These are phyloP conservation scores for Lentinula guzmanii DNA, from an alignment of 768 basidiomycete genomes.

Conservation along the genomic window DNA sequence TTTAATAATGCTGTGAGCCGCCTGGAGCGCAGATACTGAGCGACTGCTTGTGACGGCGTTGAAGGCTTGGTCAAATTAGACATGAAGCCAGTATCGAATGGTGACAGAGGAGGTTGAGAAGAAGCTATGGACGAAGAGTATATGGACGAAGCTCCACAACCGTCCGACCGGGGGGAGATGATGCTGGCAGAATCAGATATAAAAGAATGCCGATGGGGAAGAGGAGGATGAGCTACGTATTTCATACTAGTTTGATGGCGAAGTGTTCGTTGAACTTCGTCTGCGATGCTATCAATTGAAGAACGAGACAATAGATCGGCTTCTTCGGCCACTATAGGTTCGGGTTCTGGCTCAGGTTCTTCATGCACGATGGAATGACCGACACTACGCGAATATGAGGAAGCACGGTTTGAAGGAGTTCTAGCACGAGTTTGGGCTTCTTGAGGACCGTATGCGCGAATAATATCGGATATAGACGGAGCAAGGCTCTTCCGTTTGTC, in stretches of 20 bases:
- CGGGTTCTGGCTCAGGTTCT: slow-evolving; percentile 49
- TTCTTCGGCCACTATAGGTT: slow-evolving; percentile 44
- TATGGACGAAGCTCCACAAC: slow-evolving; percentile 40
- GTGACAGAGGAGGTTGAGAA: slow-evolving; percentile 37
- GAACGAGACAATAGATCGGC: slow-evolving; percentile 69
- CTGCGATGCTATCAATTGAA: slow-evolving; percentile 82
- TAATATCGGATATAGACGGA: slow-evolving; percentile 87
- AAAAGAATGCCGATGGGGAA: slow-evolving; percentile 42
- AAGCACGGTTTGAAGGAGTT: slow-evolving; percentile 37
- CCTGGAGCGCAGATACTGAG: slow-evolving; percentile 82
- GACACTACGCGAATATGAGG: slow-evolving; percentile 34
- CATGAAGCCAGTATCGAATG: slow-evolving; percentile 34
- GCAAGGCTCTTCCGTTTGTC: slow-evolving; percentile 44
- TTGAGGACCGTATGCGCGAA: slow-evolving; percentile 69
- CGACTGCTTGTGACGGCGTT: slow-evolving; percentile 63
- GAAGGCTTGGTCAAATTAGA: slow-evolving; percentile 37
- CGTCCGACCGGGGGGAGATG: slow-evolving; percentile 50
- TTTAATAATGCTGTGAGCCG: slow-evolving; percentile 77
- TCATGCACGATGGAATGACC: slow-evolving; percentile 43
- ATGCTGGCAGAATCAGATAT: slow-evolving; percentile 54
- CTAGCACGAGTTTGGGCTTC: slow-evolving; percentile 45
- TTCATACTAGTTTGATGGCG: slow-evolving; percentile 47
- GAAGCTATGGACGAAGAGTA: slow-evolving; percentile 48
- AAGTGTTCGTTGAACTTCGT: slow-evolving; percentile 71
- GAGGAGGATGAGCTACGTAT: slow-evolving; percentile 34